phyloP scores from a whole-genome alignment of 495 filamentous ascomycete genomes.

The Oleoguttula mirabilis region DNA sequence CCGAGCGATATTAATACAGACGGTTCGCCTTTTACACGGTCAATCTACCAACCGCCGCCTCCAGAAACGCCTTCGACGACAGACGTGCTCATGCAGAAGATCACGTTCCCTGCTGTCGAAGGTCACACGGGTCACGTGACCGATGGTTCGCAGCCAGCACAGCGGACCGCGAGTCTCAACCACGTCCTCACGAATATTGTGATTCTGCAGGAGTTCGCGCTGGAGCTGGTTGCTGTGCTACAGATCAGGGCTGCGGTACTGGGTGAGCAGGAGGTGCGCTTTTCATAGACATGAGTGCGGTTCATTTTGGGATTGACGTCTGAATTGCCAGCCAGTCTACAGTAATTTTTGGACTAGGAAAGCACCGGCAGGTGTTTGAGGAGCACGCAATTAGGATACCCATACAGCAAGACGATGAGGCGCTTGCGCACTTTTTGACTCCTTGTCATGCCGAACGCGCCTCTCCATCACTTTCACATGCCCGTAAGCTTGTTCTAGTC shows the following conservation, averaged over 20 bases:
- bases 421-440: no score
- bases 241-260: constrained; percentile 79
- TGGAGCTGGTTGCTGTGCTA: constrained; percentile 77
- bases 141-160: constrained; percentile 17
- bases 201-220: constrained; percentile 68
- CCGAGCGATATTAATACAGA: neutral
- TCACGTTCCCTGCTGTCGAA: constrained; percentile 4
- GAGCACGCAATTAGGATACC: no score
- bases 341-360: no score
- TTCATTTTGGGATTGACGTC: no score
- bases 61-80: constrained; percentile 18
- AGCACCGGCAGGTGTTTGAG: no score
- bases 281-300: no score
- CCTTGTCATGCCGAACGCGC: no score
- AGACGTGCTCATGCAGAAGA: constrained; percentile 13
- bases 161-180: constrained; percentile 46
- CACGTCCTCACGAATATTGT: constrained; percentile 77
- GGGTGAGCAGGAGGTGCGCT: constrained; percentile 51
- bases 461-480: no score
- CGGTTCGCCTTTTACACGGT: neutral
- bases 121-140: neutral
- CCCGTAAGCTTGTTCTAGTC: no score
- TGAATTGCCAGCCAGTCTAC: no score
- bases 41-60: constrained; percentile 17
- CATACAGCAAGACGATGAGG: no score